A percentile compares a stretch with the other conserved stretches of the same genome.
These are phyloP conservation scores for Fusarium sp. DNA, from an alignment of 2,329 filamentous ascomycete genomes.

Conservation along the genomic window DNA sequence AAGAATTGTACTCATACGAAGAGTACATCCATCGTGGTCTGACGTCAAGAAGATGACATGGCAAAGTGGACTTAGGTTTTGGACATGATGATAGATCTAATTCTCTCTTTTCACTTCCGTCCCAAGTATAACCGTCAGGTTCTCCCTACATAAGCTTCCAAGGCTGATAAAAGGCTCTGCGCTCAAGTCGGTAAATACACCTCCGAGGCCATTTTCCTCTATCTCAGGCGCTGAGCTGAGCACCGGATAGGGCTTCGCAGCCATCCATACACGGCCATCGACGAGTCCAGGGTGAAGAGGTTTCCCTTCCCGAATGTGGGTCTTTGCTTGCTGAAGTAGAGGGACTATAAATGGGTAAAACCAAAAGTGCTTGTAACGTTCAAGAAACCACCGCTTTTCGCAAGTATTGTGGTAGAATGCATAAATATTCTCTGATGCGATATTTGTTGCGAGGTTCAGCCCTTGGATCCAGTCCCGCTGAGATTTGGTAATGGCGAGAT, in stretches of 20 bases:
- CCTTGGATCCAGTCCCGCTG: constrained; percentile 2
- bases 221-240: background rate
- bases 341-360: background rate
- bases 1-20: too few species aligned
- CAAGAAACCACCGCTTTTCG: background rate
- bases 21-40: too few species aligned
- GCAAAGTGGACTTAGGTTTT: too few species aligned
- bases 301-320: background rate
- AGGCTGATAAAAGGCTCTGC: background rate
- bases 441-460: background rate
- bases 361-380: constrained; percentile 10
- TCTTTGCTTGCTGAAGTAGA: background rate
- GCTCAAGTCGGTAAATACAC: background rate
- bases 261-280: constrained; percentile 1
- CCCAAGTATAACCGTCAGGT: background rate
- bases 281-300: background rate
- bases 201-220: background rate
- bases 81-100: too few species aligned
- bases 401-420: constrained; percentile 12
- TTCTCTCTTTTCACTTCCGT: too few species aligned
- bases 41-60: too few species aligned
- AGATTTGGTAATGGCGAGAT: background rate
- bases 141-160: background rate
- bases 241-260: background rate
- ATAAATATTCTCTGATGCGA: constrained; percentile 9